Evolutionary conservation across 768 basidiomycete genomes (phyloP).

Genomic region (Tubosaeta sp.): DNA sequence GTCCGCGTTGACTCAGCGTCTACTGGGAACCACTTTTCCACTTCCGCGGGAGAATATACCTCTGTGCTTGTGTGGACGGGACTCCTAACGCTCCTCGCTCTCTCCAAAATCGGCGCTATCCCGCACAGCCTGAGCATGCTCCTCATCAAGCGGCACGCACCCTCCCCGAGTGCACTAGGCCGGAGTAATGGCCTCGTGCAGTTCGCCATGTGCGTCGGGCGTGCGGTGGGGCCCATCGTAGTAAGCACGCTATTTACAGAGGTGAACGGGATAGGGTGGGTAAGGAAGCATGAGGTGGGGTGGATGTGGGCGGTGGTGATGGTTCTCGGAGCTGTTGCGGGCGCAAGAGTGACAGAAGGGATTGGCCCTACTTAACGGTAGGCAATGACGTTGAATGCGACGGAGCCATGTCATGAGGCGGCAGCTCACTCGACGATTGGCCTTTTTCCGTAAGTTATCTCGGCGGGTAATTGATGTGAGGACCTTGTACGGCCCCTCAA

Average conservation of each 20-base stretch:
- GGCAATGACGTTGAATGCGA: no score
- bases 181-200: conserved; percentile 61
- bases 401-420: no score
- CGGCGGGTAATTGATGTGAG: no score
- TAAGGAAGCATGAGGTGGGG: background rate
- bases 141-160: conserved; percentile 51
- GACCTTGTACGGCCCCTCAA: no score
- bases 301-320: conserved; percentile 19
- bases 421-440: no score
- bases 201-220: conserved; percentile 49
- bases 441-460: no score
- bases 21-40: no score
- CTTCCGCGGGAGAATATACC: conserved; percentile 8
- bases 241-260: conserved; percentile 34
- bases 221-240: conserved; percentile 51
- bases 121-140: conserved; percentile 52
- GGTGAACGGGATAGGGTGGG: conserved; percentile 13
- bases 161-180: conserved; percentile 45
- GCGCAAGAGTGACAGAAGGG: conserved; percentile 8
- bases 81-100: conserved; percentile 37
- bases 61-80: conserved; percentile 43
- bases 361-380: no score
- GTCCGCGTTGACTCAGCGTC: no score
- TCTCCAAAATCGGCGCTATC: conserved; percentile 27
- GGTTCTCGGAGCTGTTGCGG: conserved; percentile 5